These are phyloP conservation scores for Allium sativum DNA, from an alignment of 106 monocot species.

Conservation along the genomic window DNA sequence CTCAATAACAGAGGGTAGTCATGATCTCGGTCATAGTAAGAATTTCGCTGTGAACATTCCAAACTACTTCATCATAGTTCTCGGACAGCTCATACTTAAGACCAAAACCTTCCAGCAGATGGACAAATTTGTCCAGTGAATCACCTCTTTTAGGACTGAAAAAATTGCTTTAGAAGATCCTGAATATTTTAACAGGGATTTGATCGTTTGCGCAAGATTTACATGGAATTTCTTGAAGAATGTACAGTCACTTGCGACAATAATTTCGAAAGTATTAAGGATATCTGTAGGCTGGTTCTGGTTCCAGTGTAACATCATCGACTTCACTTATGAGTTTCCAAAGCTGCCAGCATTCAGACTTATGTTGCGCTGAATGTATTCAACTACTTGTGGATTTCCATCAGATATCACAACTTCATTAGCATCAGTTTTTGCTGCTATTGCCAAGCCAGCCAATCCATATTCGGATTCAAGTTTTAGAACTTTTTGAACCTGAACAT, in stretches of 20 bases:
- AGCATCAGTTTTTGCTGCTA: slow-evolving; percentile 70
- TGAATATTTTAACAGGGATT: slow-evolving; percentile 47
- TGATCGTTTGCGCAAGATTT: slow-evolving; percentile 56
- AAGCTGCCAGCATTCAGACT: slow-evolving; percentile 40
- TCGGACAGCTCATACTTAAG: slow-evolving; percentile 52
- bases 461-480: slow-evolving; percentile 92
- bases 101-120: slow-evolving; percentile 30
- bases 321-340: slow-evolving; percentile 57
- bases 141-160: slow-evolving; percentile 78
- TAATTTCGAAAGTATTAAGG: slow-evolving; percentile 61
- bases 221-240: slow-evolving; percentile 91
- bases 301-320: slow-evolving; percentile 78
- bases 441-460: slow-evolving; percentile 81
- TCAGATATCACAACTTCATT: slow-evolving; percentile 82
- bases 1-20: slow-evolving; percentile 75
- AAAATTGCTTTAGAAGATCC: slow-evolving; percentile 64
- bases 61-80: slow-evolving; percentile 54
- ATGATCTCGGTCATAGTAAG: slow-evolving; percentile 61
- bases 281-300: slow-evolving; percentile 34
- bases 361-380: slow-evolving; percentile 73
- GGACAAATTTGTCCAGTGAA: slow-evolving; percentile 68
- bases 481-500: slow-evolving; percentile 84
- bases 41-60: slow-evolving; percentile 54
- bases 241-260: slow-evolving; percentile 97
- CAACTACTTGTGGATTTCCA: slow-evolving; percentile 87